phyloP scores from a whole-genome alignment of 345 rosid species.

The Schrenkiella parvula region DNA sequence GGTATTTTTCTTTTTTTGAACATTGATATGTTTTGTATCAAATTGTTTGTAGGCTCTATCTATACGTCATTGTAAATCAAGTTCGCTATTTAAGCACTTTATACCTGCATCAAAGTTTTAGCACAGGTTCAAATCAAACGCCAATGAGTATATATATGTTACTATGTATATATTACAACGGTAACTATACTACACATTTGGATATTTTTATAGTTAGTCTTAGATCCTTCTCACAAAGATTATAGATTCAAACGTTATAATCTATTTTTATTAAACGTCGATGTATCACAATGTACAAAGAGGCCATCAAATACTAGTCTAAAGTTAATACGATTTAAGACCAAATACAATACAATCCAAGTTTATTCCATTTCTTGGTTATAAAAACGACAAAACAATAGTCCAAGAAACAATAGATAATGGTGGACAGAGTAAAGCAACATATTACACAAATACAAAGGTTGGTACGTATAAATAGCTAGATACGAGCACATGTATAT shows the following conservation, averaged over 20 bases:
- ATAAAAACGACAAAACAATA: slow-evolving; percentile 1
- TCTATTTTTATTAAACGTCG: background rate
- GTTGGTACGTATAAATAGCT: background rate
- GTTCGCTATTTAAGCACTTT: background rate
- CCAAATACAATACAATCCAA: background rate
- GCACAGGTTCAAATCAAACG: background rate
- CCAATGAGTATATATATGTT: background rate
- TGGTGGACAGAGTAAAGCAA: background rate
- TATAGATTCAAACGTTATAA: background rate
- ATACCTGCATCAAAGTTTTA: background rate
- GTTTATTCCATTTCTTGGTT: slow-evolving; percentile 1
- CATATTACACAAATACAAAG: slow-evolving; percentile 16
- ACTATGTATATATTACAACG: background rate
- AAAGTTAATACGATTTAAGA: background rate
- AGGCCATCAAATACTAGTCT: background rate
- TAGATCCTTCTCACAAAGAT: background rate
- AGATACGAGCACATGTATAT: background rate
- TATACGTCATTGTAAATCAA: background rate
- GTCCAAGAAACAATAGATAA: background rate
- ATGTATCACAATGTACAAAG: background rate
- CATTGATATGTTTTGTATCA: background rate
- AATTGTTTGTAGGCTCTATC: background rate
- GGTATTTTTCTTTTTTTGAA: too few species aligned
- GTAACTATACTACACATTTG: background rate
- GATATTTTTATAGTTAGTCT: background rate